These are phyloP conservation scores for Phialophora tarda DNA, from an alignment of 2,329 filamentous ascomycete species.

Conservation along the genomic window DNA sequence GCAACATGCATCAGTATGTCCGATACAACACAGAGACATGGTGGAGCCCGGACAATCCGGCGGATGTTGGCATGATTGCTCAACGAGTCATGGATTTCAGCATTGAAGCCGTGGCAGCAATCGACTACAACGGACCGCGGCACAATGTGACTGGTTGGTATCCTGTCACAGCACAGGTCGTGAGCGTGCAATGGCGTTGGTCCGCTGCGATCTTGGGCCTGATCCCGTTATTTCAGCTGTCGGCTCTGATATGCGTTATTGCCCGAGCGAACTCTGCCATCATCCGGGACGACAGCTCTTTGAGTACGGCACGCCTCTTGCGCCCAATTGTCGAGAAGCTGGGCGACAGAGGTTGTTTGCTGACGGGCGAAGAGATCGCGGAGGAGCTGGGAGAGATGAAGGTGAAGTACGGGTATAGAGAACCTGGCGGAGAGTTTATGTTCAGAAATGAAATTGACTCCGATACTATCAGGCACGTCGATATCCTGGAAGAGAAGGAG, in stretches of 20 bases:
- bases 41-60: constrained; percentile 29
- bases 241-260: constrained; percentile 35
- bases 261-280: constrained; percentile 38
- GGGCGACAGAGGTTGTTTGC: constrained; percentile 35
- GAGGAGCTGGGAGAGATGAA: constrained; percentile 31
- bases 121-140: constrained; percentile 37
- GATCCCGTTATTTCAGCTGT: constrained; percentile 34
- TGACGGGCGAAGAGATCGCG: constrained; percentile 37
- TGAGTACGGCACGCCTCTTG: constrained; percentile 36
- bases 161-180: constrained; percentile 82
- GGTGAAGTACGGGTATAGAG: constrained; percentile 38
- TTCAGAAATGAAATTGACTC: constrained; percentile 33
- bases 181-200: constrained; percentile 70
- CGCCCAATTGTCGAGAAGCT: constrained; percentile 38
- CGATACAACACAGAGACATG: constrained; percentile 32
- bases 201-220: constrained; percentile 33
- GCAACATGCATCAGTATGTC: constrained; percentile 28
- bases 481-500: constrained; percentile 35
- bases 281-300: constrained; percentile 36
- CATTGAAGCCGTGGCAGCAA: constrained; percentile 36
- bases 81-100: constrained; percentile 34
- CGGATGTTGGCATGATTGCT: constrained; percentile 22
- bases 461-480: constrained; percentile 31
- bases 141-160: constrained; percentile 78
- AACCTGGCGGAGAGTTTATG: constrained; percentile 19